A percentile compares a stretch with the other conserved stretches of the same genome.
Conservation (phyloP, 306 rosid genomes). For the Lablab purpureus region DNA sequence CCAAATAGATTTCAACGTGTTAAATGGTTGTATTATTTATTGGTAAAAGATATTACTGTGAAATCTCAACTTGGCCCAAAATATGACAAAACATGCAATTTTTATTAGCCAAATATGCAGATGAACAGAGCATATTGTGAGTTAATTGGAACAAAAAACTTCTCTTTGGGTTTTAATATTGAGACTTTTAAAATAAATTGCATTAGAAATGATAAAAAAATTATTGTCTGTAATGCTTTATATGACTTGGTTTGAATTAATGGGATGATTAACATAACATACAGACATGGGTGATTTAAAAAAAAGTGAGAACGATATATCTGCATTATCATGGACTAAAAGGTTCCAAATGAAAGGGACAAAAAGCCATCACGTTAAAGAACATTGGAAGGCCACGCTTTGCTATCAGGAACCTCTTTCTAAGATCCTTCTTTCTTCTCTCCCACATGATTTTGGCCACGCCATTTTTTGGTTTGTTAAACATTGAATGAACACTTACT, state of each 20-base stretch:
- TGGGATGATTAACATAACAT: background rate
- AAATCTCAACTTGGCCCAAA: too few relatives aligned
- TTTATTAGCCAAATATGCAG: background rate
- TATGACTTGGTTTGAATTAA: background rate
- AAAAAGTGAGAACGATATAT: background rate
- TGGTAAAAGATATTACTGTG: too few relatives aligned
- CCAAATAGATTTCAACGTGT: background rate
- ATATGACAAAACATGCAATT: background rate
- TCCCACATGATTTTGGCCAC: slow-evolving; percentile 31
- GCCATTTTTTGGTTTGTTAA: background rate
- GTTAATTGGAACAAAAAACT: background rate
- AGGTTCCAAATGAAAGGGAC: slow-evolving; percentile 65
- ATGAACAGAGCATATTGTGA: too few relatives aligned
- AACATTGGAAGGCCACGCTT: slow-evolving; percentile 51
- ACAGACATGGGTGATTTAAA: background rate
- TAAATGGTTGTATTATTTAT: background rate
- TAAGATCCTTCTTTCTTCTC: background rate
- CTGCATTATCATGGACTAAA: slow-evolving; percentile 27
- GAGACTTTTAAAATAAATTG: background rate
- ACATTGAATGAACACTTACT: background rate
- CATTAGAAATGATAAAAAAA: background rate
- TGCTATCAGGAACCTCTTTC: slow-evolving; percentile 45
- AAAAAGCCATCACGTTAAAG: slow-evolving; percentile 53
- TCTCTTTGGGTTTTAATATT: background rate
- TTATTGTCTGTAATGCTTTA: background rate